These are phyloP conservation scores for Deuterostichococcus epilithicus DNA, from an alignment of 139 green algal species.

Conservation along the genomic window DNA sequence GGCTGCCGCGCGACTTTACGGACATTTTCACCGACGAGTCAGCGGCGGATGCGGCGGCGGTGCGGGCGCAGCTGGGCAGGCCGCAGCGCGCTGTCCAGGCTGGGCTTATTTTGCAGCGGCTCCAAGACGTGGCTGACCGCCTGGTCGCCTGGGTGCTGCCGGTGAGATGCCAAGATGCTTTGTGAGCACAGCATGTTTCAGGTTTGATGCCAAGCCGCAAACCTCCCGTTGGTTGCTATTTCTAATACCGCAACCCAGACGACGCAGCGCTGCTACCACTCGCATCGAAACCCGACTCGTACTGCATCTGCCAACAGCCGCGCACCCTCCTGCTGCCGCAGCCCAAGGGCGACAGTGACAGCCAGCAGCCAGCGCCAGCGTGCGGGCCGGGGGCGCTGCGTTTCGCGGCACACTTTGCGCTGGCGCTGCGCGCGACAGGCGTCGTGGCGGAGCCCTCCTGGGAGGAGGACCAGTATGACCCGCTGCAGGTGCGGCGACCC, in stretches of 20 bases:
- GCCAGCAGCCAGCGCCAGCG: not conserved
- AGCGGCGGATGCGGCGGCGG: not conserved
- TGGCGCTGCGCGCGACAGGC: constrained; percentile 50
- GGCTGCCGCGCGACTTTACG: constrained; percentile 20
- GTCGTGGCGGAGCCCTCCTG: constrained; percentile 24
- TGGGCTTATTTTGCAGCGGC: constrained; percentile 23
- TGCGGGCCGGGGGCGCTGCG: constrained; percentile 32
- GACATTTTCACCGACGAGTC: constrained; percentile 19
- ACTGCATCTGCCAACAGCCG: too few relatives aligned
- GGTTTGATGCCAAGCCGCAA: not conserved
- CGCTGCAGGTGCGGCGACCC: not conserved
- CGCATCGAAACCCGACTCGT: too few relatives aligned
- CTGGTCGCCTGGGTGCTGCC: constrained; percentile 31
- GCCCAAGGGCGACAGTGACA: not conserved
- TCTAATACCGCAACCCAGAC: too few relatives aligned
- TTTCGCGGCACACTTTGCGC: constrained; percentile 61
- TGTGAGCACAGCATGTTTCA: not conserved
- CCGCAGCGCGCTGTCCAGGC: constrained; percentile 15
- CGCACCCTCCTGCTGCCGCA: too few relatives aligned
- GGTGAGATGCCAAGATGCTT: not conserved
- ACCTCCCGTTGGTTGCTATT: too few relatives aligned
- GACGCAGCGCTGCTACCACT: too few relatives aligned
- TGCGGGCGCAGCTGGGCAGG: not conserved
- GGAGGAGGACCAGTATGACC: not conserved
- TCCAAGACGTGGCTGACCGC: constrained; percentile 17